A percentile compares a stretch with the other conserved stretches of the same genome.
phyloP scores from a whole-genome alignment of 2,329 filamentous ascomycete genomes.

The Monosporascus cannonballus region DNA sequence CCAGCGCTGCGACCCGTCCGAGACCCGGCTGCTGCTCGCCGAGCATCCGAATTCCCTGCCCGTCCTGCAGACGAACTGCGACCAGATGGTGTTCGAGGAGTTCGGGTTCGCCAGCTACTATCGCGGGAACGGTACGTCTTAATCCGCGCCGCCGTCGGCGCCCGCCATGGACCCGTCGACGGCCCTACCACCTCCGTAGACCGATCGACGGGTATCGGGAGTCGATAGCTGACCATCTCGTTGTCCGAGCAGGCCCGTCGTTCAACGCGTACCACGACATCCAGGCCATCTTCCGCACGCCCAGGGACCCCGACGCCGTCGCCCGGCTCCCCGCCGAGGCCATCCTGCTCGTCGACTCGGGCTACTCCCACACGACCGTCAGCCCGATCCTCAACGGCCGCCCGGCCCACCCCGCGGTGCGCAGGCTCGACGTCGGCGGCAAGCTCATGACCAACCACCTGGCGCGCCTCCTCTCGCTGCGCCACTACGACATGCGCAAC shows the following conservation, averaged over 20 bases:
- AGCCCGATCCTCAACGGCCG: slow-evolving; percentile 78
- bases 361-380: slow-evolving; percentile 88
- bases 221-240: not conserved
- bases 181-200: too few relatives aligned
- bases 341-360: slow-evolving; percentile 82
- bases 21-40: slow-evolving; percentile 78
- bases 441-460: slow-evolving; percentile 92
- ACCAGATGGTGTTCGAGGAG: slow-evolving; percentile 96
- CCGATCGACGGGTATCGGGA: too few relatives aligned
- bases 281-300: slow-evolving; percentile 60
- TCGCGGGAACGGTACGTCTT: slow-evolving; percentile 57
- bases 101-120: slow-evolving; percentile 88
- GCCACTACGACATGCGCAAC: slow-evolving; percentile 93
- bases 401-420: slow-evolving; percentile 73
- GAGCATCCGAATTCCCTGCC: slow-evolving; percentile 82
- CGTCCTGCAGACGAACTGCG: slow-evolving; percentile 78
- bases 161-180: too few relatives aligned
- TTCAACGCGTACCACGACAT: slow-evolving; percentile 81
- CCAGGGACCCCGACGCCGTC: slow-evolving; percentile 37
- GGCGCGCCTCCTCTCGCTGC: slow-evolving; percentile 79
- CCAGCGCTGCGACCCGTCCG: slow-evolving; percentile 64
- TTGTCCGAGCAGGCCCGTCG: slow-evolving; percentile 48
- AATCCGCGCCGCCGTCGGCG: not conserved
- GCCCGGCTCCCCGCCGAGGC: slow-evolving; percentile 62
- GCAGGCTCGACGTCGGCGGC: slow-evolving; percentile 83